Percentiles rank a stretch among this genome's conserved stretches.
These are phyloP conservation scores for Phytophthora citricola DNA, from an alignment of 352 stramenopile species.

Conservation along the genomic window DNA sequence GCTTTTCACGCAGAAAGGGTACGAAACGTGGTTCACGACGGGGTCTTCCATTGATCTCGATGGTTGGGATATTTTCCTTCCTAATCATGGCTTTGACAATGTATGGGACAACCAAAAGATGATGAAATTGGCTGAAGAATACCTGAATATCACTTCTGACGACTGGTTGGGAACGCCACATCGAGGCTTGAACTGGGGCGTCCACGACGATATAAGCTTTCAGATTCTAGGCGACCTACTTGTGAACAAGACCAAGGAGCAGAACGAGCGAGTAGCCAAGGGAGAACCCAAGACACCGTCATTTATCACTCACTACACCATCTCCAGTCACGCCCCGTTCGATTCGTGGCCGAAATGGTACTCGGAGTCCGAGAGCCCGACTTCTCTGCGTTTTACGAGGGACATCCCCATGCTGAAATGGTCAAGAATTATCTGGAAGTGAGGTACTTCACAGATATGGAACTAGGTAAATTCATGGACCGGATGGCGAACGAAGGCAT, in stretches of 20 bases:
- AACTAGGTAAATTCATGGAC: slow-evolving; percentile 61
- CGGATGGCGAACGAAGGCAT: slow-evolving; percentile 46
- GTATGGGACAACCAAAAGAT: slow-evolving; percentile 49
- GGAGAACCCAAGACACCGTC: slow-evolving; percentile 45
- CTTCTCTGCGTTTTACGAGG: slow-evolving; percentile 45
- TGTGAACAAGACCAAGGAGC: slow-evolving; percentile 48
- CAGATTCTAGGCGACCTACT: slow-evolving; percentile 55
- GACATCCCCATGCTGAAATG: slow-evolving; percentile 21
- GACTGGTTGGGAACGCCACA: slow-evolving; percentile 39
- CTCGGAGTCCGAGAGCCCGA: slow-evolving; percentile 37
- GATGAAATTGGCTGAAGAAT: slow-evolving; percentile 40
- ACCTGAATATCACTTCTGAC: slow-evolving; percentile 37
- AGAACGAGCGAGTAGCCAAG: slow-evolving; percentile 26
- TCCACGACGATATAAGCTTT: slow-evolving; percentile 61
- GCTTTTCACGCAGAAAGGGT: slow-evolving; percentile 56
- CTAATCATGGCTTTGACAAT: slow-evolving; percentile 52
- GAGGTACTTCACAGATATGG: slow-evolving; percentile 54
- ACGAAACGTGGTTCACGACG: slow-evolving; percentile 56
- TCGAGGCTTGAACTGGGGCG: slow-evolving; percentile 42
- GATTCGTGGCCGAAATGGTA: slow-evolving; percentile 49
- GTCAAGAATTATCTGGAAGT: slow-evolving; percentile 49
- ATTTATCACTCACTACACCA: slow-evolving; percentile 67
- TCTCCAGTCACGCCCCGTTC: slow-evolving; percentile 64
- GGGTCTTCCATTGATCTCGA: slow-evolving; percentile 53
- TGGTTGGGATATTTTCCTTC: slow-evolving; percentile 54